Evolutionary conservation across 345 rosid species (phyloP).

Genomic region (Syzygium grande): DNA sequence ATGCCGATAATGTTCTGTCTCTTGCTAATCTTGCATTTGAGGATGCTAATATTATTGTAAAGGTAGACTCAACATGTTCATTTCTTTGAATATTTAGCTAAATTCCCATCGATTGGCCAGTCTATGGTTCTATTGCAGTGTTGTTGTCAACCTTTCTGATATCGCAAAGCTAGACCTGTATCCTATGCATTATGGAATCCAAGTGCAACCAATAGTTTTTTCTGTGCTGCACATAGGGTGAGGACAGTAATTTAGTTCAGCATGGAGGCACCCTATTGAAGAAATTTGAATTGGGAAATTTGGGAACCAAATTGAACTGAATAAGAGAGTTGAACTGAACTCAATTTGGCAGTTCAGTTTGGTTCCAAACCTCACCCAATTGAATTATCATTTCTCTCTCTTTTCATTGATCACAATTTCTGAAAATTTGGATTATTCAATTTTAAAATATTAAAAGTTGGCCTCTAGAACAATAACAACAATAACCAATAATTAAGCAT

Average conservation of each 20-base stretch:
- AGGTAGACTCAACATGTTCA: constrained; percentile 29
- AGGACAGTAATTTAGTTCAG: neutral
- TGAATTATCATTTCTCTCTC: neutral
- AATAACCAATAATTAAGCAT: neutral
- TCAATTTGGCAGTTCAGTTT: neutral
- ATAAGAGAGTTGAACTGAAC: neutral
- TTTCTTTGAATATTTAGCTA: neutral
- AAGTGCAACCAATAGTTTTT: neutral
- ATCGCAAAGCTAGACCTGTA: neutral
- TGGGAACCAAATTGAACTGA: neutral
- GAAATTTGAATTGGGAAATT: neutral
- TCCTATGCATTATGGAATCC: neutral
- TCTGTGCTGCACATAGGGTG: neutral
- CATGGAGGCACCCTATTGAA: neutral
- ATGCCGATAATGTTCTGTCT: constrained; percentile 78
- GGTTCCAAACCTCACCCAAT: neutral
- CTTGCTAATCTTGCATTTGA: constrained; percentile 82
- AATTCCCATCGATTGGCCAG: neutral
- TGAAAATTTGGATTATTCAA: neutral
- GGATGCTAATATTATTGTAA: constrained; percentile 60
- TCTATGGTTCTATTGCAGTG: neutral
- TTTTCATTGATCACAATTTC: neutral
- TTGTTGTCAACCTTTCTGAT: neutral
- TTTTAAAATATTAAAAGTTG: neutral
- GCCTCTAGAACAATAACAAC: neutral